Percentiles rank a stretch among this genome's conserved stretches.
phyloP scores from a whole-genome alignment of 495 filamentous ascomycete species.

The Coniosporium apollinis region DNA sequence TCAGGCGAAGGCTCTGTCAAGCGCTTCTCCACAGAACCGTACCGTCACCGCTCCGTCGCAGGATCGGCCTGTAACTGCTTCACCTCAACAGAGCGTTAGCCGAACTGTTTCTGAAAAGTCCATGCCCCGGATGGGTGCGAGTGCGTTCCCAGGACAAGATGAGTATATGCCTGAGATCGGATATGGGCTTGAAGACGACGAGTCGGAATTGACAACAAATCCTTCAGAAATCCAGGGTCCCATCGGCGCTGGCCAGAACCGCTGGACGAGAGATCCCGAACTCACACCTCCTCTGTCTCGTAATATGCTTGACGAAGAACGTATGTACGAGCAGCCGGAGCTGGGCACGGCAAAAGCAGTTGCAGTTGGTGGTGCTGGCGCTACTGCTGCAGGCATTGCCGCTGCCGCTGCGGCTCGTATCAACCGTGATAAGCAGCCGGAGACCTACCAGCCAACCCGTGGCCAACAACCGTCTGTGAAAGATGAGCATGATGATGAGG shows the following conservation, averaged over 20 bases:
- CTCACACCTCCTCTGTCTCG: conserved; percentile 30
- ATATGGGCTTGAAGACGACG: conserved; percentile 36
- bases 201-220: conserved; percentile 60
- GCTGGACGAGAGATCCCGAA: conserved; percentile 39
- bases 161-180: conserved; percentile 55
- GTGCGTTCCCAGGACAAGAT: conserved; percentile 40
- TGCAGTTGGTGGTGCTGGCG: conserved; percentile 24
- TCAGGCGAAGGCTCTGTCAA: conserved; percentile 9
- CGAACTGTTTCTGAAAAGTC: conserved; percentile 16
- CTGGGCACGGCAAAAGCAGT: conserved; percentile 22
- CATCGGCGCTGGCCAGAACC: conserved; percentile 33
- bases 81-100: conserved; percentile 63
- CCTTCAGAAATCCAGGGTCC: conserved; percentile 61
- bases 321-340: conserved; percentile 19
- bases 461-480: conserved; percentile 29
- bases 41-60: conserved; percentile 4
- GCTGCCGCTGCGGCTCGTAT: conserved; percentile 20
- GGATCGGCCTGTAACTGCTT: conserved; percentile 34
- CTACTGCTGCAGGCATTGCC: conserved; percentile 28
- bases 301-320: conserved; percentile 28
- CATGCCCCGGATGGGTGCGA: conserved; percentile 40
- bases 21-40: conserved; percentile 1
- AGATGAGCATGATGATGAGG: conserved; percentile 38
- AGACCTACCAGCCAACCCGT: conserved; percentile 19
- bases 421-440: conserved; percentile 30